Conservation (phyloP, 768 basidiomycete species). For the Suillus subaureus region DNA sequence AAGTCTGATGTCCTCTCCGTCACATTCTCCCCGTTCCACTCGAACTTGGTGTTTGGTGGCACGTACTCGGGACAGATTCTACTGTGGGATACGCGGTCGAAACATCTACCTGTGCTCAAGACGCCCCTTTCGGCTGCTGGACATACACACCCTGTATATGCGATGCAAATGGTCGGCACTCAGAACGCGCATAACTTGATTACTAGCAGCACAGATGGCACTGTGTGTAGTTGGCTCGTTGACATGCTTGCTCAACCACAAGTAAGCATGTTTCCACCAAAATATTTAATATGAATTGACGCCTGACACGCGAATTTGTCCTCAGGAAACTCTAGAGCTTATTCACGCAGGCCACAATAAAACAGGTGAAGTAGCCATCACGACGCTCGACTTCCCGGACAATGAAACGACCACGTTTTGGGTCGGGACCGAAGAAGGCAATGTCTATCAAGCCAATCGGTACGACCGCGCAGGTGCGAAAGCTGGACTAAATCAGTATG, state of each 20-base stretch:
- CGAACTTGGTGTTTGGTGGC: conserved; percentile 95
- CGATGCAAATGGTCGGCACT: conserved; percentile 97
- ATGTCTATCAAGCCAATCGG: conserved; percentile 94
- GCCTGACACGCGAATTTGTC: conserved; percentile 7
- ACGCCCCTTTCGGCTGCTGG: conserved; percentile 95
- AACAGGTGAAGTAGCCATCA: conserved; percentile 95
- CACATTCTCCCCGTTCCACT: conserved; percentile 96
- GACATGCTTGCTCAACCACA: conserved; percentile 99
- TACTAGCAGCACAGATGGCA: conserved; percentile 95
- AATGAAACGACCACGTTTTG: conserved; percentile 97
- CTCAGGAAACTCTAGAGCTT: conserved; percentile 90
- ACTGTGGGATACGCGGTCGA: conserved; percentile 97
- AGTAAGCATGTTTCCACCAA: conserved; percentile 43
- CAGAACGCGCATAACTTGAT: conserved; percentile 99
- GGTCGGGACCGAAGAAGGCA: conserved; percentile 98
- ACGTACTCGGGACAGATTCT: conserved; percentile 99
- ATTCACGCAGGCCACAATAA: conserved; percentile 91
- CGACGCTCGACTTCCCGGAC: conserved; percentile 90
- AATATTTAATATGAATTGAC: background rate
- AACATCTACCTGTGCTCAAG: conserved; percentile 94
- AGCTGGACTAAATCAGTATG: conserved; percentile 91
- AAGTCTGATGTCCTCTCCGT: conserved; percentile 98
- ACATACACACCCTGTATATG: conserved; percentile 98
- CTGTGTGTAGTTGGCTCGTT: conserved; percentile 96
- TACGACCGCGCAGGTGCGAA: conserved; percentile 97